Base-by-base conservation (phyloP, 768 basidiomycete genomes). In the Russula vinacea region DNA sequence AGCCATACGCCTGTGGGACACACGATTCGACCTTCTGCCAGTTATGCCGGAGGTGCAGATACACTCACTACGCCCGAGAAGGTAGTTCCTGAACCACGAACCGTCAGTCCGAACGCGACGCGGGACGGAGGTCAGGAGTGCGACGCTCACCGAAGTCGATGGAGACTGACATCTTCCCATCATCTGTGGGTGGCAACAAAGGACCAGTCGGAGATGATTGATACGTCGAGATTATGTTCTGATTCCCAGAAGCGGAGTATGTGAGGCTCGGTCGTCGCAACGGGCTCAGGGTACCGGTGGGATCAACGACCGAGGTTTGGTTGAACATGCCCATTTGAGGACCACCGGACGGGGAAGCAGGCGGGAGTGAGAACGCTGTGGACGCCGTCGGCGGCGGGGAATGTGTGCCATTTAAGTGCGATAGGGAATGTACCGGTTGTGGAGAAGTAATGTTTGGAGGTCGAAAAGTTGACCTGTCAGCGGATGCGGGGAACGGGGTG, bases 51-150 rank as follows among this genome's bases (percentile, higher is more conserved):
- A 56, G 33, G 37, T 19, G 35, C 60, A 39, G 39, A 52, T 51
- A 54, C n/a, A 82, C 89, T 76, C 73, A 91, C 90, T 64, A 93
- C 87, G 64, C 91, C 91, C 29, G 90, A 92, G 76, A 92, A 92
- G 5, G 90, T 93, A 2, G 91, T 92, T 74, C 90, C 90, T 92
- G 69, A 40, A 56, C 42, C 56, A 54, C 14, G 62, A 62, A 29
- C 45, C 33, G 56, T 73, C 57, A 62, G 51, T 66, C 24, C 59
- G 39, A 24, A 8, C 51, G 19, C 56, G 19, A 42, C 24, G 40
- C 9, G 37, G 29, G 26, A 50, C 5, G 42, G 10, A n/a, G 16
- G 37, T 24, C 10, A 33, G n/a, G 54, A 14, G 26, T 11, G 58
- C 19, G 49, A 53, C 6, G 74, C 81, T 64, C 67, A 88, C 89